These are phyloP conservation scores for Geranomyces michiganensis DNA, from an alignment of 192 early-diverging fungal species.

Conservation along the genomic window DNA sequence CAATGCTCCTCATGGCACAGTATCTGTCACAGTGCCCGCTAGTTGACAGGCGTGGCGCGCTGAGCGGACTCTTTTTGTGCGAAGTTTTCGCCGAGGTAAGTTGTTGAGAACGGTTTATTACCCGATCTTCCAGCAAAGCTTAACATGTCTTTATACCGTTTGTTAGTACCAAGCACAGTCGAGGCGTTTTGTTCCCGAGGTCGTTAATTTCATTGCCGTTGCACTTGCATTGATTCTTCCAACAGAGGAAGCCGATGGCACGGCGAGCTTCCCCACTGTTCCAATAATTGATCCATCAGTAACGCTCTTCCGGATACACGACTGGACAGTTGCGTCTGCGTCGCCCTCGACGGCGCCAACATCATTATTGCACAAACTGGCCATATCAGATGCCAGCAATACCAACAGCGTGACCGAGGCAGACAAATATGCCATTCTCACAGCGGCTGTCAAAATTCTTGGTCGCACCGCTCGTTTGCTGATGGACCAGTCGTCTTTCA, in stretches of 20 bases:
- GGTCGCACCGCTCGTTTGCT: slow-evolving; percentile 33
- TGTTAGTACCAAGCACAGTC: slow-evolving; percentile 70
- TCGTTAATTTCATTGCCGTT: slow-evolving; percentile 44
- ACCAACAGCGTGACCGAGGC: slow-evolving; percentile 4
- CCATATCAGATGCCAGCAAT: not conserved
- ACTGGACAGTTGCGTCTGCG: slow-evolving; percentile 11
- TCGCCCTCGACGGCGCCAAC: not conserved
- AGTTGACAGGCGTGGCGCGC: slow-evolving; percentile 59
- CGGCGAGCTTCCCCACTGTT: not conserved
- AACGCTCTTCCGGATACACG: slow-evolving; percentile 9
- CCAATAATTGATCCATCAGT: slow-evolving; percentile 15
- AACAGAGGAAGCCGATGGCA: slow-evolving; percentile 2
- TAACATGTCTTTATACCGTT: too few relatives aligned
- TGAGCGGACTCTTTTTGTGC: slow-evolving; percentile 77
- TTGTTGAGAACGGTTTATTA: too few relatives aligned
- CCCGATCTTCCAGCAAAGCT: too few relatives aligned
- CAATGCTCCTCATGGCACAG: slow-evolving; percentile 77
- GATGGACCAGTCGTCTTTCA: slow-evolving; percentile 27
- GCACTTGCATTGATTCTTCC: slow-evolving; percentile 32
- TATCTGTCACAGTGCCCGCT: slow-evolving; percentile 72
- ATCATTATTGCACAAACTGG: not conserved
- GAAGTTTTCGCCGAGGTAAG: slow-evolving; percentile 70
- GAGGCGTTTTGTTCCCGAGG: slow-evolving; percentile 69
- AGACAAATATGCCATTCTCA: slow-evolving; percentile 28
- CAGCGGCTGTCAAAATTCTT: slow-evolving; percentile 24